A percentile compares a stretch with the other conserved stretches of the same genome.
Evolutionary conservation across 2,329 filamentous ascomycete species (phyloP).

Genomic region (Lizonia empirigonia): DNA sequence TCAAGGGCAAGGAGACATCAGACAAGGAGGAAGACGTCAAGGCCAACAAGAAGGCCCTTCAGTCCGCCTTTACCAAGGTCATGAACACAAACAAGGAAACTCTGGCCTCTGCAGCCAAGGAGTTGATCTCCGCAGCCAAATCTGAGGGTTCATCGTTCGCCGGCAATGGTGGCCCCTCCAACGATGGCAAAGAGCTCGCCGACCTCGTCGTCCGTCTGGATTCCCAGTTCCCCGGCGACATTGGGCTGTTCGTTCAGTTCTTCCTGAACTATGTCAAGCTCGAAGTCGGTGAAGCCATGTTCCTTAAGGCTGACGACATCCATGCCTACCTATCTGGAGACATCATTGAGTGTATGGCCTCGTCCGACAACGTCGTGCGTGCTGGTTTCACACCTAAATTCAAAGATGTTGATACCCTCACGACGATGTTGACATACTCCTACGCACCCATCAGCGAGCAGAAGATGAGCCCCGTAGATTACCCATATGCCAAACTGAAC

Average conservation of each 20-base stretch:
- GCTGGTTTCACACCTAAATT: conserved; percentile 98
- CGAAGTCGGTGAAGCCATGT: conserved; percentile 88
- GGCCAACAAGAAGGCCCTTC: conserved; percentile 77
- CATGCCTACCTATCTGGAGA: conserved; percentile 93
- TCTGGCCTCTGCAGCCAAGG: conserved; percentile 67
- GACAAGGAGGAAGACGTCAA: conserved; percentile 53
- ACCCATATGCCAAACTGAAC: conserved; percentile 84
- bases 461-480: conserved; percentile 86
- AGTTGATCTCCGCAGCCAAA: conserved; percentile 73
- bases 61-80: conserved; percentile 74
- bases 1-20: conserved; percentile 60
- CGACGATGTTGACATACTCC: conserved; percentile 90
- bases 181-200: conserved; percentile 71
- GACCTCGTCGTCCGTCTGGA: conserved; percentile 79
- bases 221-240: conserved; percentile 80
- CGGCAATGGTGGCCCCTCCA: conserved; percentile 70
- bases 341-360: conserved; percentile 99
- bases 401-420: conserved; percentile 90
- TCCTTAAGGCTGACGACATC: conserved; percentile 94
- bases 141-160: conserved; percentile 75
- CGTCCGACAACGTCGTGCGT: conserved; percentile 97
- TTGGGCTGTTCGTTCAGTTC: conserved; percentile 93
- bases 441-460: conserved; percentile 94
- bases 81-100: conserved; percentile 77
- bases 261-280: conserved; percentile 96